A percentile compares a stretch with the other conserved stretches of the same genome.
Conservation (phyloP, 2,329 filamentous ascomycete genomes). For the Balansia obtecta region DNA sequence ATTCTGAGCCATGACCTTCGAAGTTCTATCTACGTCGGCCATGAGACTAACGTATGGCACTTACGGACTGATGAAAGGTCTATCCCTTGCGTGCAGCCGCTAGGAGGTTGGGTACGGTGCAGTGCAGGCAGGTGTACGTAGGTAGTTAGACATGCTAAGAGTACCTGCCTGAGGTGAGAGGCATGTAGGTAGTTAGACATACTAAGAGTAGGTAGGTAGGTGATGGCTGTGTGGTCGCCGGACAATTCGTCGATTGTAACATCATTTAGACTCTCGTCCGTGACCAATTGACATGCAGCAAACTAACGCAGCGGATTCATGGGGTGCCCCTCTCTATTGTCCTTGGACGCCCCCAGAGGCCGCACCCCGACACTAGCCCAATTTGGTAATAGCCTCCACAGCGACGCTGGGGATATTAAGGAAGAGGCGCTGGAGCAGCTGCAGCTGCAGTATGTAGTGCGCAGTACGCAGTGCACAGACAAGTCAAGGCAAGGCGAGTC, state of each 20-base stretch:
- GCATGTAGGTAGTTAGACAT: not conserved
- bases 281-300: not conserved
- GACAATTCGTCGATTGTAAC: not conserved
- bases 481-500: not conserved
- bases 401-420: not conserved
- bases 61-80: not conserved
- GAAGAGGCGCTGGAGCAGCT: conserved; percentile 5
- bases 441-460: not conserved
- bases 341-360: not conserved
- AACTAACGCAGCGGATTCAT: not conserved
- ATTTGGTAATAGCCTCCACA: conserved; percentile 3
- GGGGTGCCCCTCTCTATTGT: conserved; percentile 7
- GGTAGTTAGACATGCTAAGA: not conserved
- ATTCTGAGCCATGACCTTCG: not conserved
- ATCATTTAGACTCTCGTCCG: not conserved
- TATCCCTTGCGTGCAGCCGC: not conserved
- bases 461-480: not conserved
- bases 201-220: not conserved
- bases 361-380: conserved; percentile 7
- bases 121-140: not conserved
- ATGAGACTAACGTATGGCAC: not conserved
- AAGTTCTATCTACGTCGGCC: not conserved
- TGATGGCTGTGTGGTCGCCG: not conserved
- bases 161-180: no score
- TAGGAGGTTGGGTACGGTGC: not conserved